Conservation (phyloP, 1,284 basidiomycete species). For the Tetrapyrgos nigripes region DNA sequence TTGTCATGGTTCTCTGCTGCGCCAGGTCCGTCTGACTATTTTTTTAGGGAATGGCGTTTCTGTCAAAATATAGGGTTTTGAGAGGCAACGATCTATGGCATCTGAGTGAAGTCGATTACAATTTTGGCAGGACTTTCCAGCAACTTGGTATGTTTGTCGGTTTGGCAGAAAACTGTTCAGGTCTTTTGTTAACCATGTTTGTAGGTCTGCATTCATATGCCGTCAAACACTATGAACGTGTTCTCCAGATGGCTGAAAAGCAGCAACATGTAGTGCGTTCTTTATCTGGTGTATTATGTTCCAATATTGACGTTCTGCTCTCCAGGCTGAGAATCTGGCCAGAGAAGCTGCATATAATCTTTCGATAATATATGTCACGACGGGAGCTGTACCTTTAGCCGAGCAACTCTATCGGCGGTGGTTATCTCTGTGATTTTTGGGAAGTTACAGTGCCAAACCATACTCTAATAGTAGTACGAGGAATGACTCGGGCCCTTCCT, state of each 20-base stretch:
- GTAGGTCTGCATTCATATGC: conserved; percentile 83
- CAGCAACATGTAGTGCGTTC: conserved; percentile 17
- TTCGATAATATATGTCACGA: conserved; percentile 79
- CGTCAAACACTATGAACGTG: conserved; percentile 82
- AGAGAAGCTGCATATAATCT: conserved; percentile 90
- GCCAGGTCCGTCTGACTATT: not conserved
- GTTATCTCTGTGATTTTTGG: conserved; percentile 59
- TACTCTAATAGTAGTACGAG: too few species aligned
- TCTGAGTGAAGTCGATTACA: conserved; percentile 85
- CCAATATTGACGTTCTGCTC: conserved; percentile 9
- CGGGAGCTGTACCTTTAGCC: conserved; percentile 74
- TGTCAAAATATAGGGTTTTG: conserved; percentile 76
- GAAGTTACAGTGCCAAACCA: too few species aligned
- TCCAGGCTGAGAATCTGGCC: conserved; percentile 53
- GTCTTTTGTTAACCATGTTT: conserved; percentile 1
- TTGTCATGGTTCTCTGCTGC: not conserved
- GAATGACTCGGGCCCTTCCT: too few species aligned
- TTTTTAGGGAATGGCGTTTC: conserved; percentile 79
- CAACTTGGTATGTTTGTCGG: conserved; percentile 70
- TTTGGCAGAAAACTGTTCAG: not conserved
- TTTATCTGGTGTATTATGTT: not conserved
- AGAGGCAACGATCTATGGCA: conserved; percentile 53
- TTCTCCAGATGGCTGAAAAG: conserved; percentile 65
- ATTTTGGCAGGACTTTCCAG: conserved; percentile 91
- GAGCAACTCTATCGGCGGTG: conserved; percentile 70